Evolutionary conservation across 2,329 filamentous ascomycete genomes (phyloP).

Genomic region (Pezicula radicicola): DNA sequence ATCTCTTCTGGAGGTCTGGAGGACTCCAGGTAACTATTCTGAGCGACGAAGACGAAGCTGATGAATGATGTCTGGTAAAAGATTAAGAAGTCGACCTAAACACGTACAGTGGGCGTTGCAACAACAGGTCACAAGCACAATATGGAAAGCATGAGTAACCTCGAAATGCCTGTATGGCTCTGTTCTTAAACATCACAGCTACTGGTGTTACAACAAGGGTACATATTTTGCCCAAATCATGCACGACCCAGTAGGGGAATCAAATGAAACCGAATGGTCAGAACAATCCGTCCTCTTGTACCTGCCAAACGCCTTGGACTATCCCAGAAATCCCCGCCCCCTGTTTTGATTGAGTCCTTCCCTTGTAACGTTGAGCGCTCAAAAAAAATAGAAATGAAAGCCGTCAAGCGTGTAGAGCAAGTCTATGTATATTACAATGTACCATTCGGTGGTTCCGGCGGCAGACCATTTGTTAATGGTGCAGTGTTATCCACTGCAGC

Average conservation of each 20-base stretch:
- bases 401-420: slow-evolving; percentile 15
- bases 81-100: too few relatives aligned
- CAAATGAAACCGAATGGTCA: slow-evolving; percentile 5
- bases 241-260: slow-evolving; percentile 7
- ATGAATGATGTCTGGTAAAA: too few relatives aligned
- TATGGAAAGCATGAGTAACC: neutral
- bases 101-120: too few relatives aligned
- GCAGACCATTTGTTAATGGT: slow-evolving; percentile 8
- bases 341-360: slow-evolving; percentile 12
- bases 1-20: too few relatives aligned
- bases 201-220: slow-evolving; percentile 7
- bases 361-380: slow-evolving; percentile 15
- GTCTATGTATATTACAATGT: slow-evolving; percentile 36
- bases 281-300: slow-evolving; percentile 3
- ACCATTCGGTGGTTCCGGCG: slow-evolving; percentile 19
- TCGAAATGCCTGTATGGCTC: slow-evolving; percentile 3
- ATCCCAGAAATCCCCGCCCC: slow-evolving; percentile 16
- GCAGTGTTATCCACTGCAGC: neutral
- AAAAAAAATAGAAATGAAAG: slow-evolving; percentile 18
- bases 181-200: neutral
- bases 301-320: slow-evolving; percentile 16
- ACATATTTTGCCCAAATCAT: neutral
- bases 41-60: too few relatives aligned
- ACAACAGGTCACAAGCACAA: neutral
- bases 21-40: too few relatives aligned